These are phyloP conservation scores for Backusella tarrabulga DNA, from an alignment of 192 early-diverging fungal genomes.

Conservation along the genomic window DNA sequence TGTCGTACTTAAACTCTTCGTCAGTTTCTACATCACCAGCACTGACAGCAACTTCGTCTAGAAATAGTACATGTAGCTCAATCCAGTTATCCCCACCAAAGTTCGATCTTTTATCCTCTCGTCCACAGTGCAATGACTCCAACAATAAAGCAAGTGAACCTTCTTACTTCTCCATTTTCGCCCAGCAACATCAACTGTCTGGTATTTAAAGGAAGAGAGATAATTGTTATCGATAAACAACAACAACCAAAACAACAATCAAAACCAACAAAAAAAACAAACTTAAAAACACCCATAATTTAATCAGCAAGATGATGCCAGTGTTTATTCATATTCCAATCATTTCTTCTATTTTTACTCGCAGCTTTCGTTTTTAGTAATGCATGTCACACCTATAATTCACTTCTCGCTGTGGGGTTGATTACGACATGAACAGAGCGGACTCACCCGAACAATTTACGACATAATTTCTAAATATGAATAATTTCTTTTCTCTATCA, in stretches of 20 bases:
- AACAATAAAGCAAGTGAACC: background rate
- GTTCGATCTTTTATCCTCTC: background rate
- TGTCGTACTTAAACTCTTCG: background rate
- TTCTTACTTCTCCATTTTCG: background rate
- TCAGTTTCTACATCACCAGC: background rate
- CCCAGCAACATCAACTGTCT: background rate
- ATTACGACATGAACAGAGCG: background rate
- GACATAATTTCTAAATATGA: slow-evolving; percentile 7
- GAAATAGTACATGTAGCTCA: background rate
- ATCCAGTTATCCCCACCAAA: background rate
- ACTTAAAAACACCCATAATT: background rate
- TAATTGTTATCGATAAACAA: background rate
- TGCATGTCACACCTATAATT: background rate
- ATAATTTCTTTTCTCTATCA: slow-evolving; percentile 9
- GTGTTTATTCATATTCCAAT: background rate
- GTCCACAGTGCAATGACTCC: background rate
- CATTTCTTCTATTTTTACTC: background rate
- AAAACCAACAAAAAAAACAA: background rate
- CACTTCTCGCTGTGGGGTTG: background rate
- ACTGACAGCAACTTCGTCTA: background rate
- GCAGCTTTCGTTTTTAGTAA: background rate
- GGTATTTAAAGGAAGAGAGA: background rate
- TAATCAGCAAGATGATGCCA: background rate
- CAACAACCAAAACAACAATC: background rate
- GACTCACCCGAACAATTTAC: slow-evolving; percentile 5